A percentile compares a stretch with the other conserved stretches of the same genome.
Conservation (phyloP, 345 rosid species). For the Raphanus sativus region DNA sequence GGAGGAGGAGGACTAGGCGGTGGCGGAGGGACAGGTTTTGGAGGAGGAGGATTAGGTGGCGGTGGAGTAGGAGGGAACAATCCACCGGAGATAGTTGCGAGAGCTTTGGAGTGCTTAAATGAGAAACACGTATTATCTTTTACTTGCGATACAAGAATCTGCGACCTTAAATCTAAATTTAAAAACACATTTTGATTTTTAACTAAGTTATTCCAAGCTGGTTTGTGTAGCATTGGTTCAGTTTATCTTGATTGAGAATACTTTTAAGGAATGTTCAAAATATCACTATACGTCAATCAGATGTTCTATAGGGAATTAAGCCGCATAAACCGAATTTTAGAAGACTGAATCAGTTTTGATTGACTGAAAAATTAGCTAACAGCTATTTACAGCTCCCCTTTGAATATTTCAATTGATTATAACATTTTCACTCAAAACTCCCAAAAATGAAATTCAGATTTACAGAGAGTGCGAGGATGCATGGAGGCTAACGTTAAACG, state of each 20-base stretch:
- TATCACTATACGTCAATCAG: not conserved
- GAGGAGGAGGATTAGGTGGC: slow-evolving; percentile 30
- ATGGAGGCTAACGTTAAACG: slow-evolving; percentile 62
- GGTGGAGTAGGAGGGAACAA: slow-evolving; percentile 35
- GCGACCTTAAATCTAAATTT: not conserved
- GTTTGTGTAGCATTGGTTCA: not conserved
- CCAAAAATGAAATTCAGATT: slow-evolving; percentile 45
- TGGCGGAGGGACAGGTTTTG: slow-evolving; percentile 14
- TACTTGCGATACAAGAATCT: slow-evolving; percentile 12
- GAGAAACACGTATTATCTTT: slow-evolving; percentile 49
- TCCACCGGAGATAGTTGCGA: slow-evolving; percentile 59
- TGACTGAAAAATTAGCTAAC: not conserved
- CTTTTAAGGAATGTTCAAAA: not conserved
- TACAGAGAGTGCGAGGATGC: slow-evolving; percentile 68
- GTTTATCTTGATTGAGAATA: not conserved
- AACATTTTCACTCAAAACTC: not conserved
- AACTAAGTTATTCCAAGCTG: not conserved
- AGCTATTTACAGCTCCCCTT: not conserved
- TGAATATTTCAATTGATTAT: not conserved
- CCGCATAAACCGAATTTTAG: not conserved
- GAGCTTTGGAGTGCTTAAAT: slow-evolving; percentile 77
- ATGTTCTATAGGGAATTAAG: too few relatives aligned
- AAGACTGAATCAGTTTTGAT: not conserved
- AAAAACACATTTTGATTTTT: not conserved
- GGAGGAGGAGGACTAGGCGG: slow-evolving; percentile 15